Conservation (phyloP, 441 rosid species). For the Caryocar brasiliense region DNA sequence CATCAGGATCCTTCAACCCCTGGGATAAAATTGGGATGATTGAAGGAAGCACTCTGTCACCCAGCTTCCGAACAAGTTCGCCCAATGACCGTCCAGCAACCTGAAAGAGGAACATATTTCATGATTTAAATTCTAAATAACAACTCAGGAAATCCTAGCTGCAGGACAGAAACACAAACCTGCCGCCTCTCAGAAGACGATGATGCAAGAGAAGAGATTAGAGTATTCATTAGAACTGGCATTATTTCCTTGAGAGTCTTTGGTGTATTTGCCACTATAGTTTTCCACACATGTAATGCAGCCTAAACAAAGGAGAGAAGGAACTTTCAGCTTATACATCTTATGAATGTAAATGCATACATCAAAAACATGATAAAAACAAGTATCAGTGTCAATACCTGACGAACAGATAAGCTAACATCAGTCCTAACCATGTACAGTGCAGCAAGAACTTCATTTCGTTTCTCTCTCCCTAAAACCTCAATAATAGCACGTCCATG, state of each 20-base stretch:
- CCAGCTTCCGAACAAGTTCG: constrained; percentile 98
- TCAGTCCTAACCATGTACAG: constrained; percentile 98
- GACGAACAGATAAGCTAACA: constrained; percentile 92
- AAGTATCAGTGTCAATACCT: constrained; percentile 51
- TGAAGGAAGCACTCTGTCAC: constrained; percentile 98
- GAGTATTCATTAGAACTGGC: constrained; percentile 92
- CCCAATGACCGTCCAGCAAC: constrained; percentile 96
- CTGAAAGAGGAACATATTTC: constrained; percentile 24
- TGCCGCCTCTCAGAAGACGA: constrained; percentile 96
- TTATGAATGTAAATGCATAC: background rate
- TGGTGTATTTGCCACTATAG: constrained; percentile 97
- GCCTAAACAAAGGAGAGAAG: constrained; percentile 43
- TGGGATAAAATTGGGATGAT: constrained; percentile 86
- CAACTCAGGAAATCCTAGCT: background rate
- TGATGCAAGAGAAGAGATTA: constrained; percentile 89
- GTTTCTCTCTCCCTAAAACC: constrained; percentile 91
- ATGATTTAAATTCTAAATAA: background rate
- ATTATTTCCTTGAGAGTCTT: constrained; percentile 96
- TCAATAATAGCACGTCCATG: constrained; percentile 99
- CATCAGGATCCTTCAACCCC: constrained; percentile 74
- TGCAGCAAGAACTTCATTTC: constrained; percentile 97
- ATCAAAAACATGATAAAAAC: constrained; percentile 5
- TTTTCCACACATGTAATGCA: constrained; percentile 98
- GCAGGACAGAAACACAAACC: constrained; percentile 34
- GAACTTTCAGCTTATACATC: background rate